Conservation (phyloP, 2,329 filamentous ascomycete genomes). For the Trichocomaceae sp. region DNA sequence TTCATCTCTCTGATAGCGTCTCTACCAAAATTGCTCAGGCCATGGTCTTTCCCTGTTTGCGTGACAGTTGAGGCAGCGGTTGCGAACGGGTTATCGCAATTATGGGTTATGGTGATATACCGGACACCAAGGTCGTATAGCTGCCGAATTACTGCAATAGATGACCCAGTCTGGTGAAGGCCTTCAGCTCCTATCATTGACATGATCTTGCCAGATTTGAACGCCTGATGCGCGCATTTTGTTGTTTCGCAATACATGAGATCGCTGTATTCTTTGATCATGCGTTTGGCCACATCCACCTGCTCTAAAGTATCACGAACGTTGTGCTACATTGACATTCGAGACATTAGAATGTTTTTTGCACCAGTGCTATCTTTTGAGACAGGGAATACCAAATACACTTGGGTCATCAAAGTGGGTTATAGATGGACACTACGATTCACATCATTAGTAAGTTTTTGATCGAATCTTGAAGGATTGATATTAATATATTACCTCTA, state of each 20-base stretch:
- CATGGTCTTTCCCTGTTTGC: slow-evolving; percentile 5
- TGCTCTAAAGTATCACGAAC: slow-evolving; percentile 22
- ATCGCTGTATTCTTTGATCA: slow-evolving; percentile 18
- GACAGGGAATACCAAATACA: too few species aligned
- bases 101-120: slow-evolving; percentile 5
- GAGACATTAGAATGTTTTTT: too few species aligned
- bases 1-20: slow-evolving; percentile 25
- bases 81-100: slow-evolving; percentile 21
- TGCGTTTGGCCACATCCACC: slow-evolving; percentile 22
- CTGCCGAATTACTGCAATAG: not conserved
- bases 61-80: slow-evolving; percentile 20
- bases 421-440: too few species aligned
- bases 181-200: slow-evolving; percentile 9
- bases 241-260: slow-evolving; percentile 18
- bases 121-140: not conserved
- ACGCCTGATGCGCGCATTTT: slow-evolving; percentile 18
- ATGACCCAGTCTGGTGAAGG: not conserved
- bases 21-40: slow-evolving; percentile 19
- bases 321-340: not conserved
- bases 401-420: too few species aligned
- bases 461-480: too few species aligned
- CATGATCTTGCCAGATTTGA: slow-evolving; percentile 15
- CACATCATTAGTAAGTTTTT: too few species aligned
- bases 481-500: too few species aligned
- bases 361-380: too few species aligned